These are phyloP conservation scores for Akanthomyces uredinophilus DNA, from an alignment of 2,329 filamentous ascomycete genomes.

Conservation along the genomic window DNA sequence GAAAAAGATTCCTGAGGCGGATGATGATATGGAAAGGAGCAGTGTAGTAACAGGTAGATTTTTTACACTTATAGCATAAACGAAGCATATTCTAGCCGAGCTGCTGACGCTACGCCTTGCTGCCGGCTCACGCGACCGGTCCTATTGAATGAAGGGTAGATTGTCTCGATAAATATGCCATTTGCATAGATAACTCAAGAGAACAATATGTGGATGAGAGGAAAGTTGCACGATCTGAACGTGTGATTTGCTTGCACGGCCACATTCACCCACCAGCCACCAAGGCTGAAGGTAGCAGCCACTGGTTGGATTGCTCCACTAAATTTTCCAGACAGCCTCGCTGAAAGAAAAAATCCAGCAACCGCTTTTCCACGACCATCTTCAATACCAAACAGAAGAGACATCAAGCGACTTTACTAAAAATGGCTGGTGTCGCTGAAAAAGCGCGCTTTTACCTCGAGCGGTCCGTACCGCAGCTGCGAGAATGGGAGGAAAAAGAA, in stretches of 20 bases:
- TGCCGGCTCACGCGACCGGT: too few relatives aligned
- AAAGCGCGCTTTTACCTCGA: slow-evolving; percentile 96
- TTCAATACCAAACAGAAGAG: neutral
- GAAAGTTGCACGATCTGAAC: too few relatives aligned
- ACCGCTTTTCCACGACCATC: neutral
- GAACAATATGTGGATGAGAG: too few relatives aligned
- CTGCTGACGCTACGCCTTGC: too few relatives aligned
- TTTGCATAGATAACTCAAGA: too few relatives aligned
- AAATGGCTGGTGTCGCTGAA: slow-evolving; percentile 79
- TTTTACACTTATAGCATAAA: too few relatives aligned
- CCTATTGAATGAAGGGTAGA: too few relatives aligned
- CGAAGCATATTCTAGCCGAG: too few relatives aligned
- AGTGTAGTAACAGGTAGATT: too few relatives aligned
- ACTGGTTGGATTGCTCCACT: slow-evolving; percentile 18
- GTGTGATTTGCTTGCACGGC: neutral
- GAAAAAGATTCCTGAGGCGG: too few relatives aligned
- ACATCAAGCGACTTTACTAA: neutral
- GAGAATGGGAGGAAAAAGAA: slow-evolving; percentile 85
- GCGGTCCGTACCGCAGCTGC: slow-evolving; percentile 84
- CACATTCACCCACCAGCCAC: slow-evolving; percentile 4
- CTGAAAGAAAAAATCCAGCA: slow-evolving; percentile 20
- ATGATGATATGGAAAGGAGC: too few relatives aligned
- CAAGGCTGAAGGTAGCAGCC: slow-evolving; percentile 18
- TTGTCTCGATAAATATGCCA: too few relatives aligned
- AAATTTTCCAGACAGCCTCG: slow-evolving; percentile 22